Conservation (phyloP, 208 protist genomes). For the Trypanosoma scelopori region DNA sequence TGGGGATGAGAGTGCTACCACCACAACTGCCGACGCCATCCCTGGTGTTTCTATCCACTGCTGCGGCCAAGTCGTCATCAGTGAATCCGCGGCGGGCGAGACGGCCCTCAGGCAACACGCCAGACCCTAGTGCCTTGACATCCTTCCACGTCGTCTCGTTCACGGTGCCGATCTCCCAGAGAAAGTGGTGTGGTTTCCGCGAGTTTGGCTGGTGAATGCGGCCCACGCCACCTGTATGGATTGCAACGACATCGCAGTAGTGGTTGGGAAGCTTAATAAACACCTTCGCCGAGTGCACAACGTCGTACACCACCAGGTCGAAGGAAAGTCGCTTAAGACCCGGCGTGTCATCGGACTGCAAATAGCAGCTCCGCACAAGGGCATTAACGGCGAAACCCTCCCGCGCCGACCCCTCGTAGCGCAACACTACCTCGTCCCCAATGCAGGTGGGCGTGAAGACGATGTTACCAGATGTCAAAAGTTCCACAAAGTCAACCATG, state of each 20-base stretch:
- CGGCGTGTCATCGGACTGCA: slow-evolving; percentile 32
- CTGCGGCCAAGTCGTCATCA: slow-evolving; percentile 24
- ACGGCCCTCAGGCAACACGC: slow-evolving; percentile 15
- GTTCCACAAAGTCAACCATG: slow-evolving; percentile 53
- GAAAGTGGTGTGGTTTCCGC: slow-evolving; percentile 43
- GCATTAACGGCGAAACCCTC: slow-evolving; percentile 12
- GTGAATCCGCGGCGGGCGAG: slow-evolving; percentile 25
- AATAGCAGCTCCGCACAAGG: slow-evolving; percentile 32
- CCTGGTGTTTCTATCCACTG: not conserved
- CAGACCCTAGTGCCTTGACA: slow-evolving; percentile 13
- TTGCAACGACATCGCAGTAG: slow-evolving; percentile 45
- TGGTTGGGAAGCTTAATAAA: slow-evolving; percentile 55
- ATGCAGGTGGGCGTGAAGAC: slow-evolving; percentile 56
- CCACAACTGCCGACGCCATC: not conserved
- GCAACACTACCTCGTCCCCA: slow-evolving; percentile 38
- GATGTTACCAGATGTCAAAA: slow-evolving; percentile 30
- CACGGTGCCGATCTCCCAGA: slow-evolving; percentile 56
- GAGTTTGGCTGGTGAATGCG: slow-evolving; percentile 22
- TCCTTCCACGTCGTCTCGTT: slow-evolving; percentile 27
- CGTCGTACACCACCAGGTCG: slow-evolving; percentile 34
- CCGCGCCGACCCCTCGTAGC: slow-evolving; percentile 29
- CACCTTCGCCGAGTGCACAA: slow-evolving; percentile 40
- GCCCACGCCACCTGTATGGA: slow-evolving; percentile 50
- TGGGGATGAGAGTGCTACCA: not conserved
- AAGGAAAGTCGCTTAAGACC: slow-evolving; percentile 34